Evolutionary conservation across 805 yeast genomes (phyloP).

Genomic region (Cyberlindnera saturnus): DNA sequence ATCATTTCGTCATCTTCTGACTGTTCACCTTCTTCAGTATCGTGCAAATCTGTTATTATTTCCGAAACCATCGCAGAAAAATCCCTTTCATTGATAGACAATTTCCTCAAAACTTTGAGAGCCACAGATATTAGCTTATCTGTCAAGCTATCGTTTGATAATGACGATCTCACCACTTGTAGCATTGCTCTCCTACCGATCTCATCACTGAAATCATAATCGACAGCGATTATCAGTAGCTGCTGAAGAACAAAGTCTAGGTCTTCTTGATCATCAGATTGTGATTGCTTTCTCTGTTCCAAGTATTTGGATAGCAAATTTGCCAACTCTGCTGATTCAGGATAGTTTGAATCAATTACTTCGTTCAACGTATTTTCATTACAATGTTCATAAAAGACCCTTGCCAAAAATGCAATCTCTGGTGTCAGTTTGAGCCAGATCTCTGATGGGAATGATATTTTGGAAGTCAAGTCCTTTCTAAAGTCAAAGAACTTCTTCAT

Average conservation of each 20-base stretch:
- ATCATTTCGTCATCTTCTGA: constrained; percentile 35
- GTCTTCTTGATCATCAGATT: constrained; percentile 43
- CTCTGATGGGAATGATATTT: constrained; percentile 54
- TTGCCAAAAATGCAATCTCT: constrained; percentile 67
- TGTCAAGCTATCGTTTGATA: constrained; percentile 50
- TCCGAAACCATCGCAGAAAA: constrained; percentile 82
- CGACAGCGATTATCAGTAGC: constrained; percentile 55
- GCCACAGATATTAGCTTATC: constrained; percentile 50
- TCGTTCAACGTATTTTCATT: constrained; percentile 43
- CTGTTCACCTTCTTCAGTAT: constrained; percentile 33
- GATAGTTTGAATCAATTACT: constrained; percentile 61
- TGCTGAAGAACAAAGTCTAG: constrained; percentile 73
- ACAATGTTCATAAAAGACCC: constrained; percentile 64
- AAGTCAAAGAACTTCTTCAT: constrained; percentile 55
- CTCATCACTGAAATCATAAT: constrained; percentile 85
- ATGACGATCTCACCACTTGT: constrained; percentile 48
- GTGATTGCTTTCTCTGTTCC: constrained; percentile 33
- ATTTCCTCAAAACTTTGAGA: constrained; percentile 57
- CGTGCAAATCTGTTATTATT: constrained; percentile 78
- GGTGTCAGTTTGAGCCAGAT: constrained; percentile 67
- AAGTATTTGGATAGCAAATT: constrained; percentile 51
- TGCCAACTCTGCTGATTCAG: constrained; percentile 73
- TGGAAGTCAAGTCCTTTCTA: constrained; percentile 56
- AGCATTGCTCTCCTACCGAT: constrained; percentile 79
- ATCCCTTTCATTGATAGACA: constrained; percentile 77